A percentile compares a stretch with the other conserved stretches of the same genome.
These are phyloP conservation scores for Plasmodium relictum DNA, from an alignment of 169 alveolate species.

Conservation along the genomic window DNA sequence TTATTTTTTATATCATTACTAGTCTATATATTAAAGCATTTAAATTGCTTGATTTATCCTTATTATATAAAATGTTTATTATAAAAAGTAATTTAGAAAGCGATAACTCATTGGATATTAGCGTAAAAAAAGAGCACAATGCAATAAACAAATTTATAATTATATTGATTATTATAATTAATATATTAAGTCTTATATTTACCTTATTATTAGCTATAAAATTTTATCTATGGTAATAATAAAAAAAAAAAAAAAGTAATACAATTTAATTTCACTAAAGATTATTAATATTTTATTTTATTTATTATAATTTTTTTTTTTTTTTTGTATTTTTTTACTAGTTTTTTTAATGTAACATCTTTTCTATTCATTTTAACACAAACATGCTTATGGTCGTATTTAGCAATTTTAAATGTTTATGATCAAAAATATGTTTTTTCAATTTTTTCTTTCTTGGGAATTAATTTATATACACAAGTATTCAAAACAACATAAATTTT, in stretches of 20 bases:
- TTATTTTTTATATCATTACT: too few relatives aligned
- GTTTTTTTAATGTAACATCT: constrained; percentile 69
- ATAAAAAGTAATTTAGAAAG: constrained; percentile 59
- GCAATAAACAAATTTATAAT: constrained; percentile 54
- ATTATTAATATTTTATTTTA: neutral
- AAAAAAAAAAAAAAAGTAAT: neutral
- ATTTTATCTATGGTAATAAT: constrained; percentile 65
- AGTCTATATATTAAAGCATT: neutral
- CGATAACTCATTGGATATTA: constrained; percentile 65
- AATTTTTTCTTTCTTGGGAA: constrained; percentile 54
- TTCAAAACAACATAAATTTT: neutral
- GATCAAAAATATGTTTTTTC: constrained; percentile 65
- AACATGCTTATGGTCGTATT: constrained; percentile 68
- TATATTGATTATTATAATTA: constrained; percentile 32
- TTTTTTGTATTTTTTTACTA: neutral
- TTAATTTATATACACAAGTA: constrained; percentile 73
- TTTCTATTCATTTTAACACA: constrained; percentile 61
- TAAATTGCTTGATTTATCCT: constrained; percentile 9
- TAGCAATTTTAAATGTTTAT: constrained; percentile 69
- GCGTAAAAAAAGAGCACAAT: constrained; percentile 65
- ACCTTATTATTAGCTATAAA: constrained; percentile 41
- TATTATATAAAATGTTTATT: constrained; percentile 66
- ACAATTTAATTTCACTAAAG: neutral
- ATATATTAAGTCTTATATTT: constrained; percentile 41
- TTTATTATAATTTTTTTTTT: neutral